phyloP scores from a whole-genome alignment of 1,139 yeast species.

The Candida sp. region DNA sequence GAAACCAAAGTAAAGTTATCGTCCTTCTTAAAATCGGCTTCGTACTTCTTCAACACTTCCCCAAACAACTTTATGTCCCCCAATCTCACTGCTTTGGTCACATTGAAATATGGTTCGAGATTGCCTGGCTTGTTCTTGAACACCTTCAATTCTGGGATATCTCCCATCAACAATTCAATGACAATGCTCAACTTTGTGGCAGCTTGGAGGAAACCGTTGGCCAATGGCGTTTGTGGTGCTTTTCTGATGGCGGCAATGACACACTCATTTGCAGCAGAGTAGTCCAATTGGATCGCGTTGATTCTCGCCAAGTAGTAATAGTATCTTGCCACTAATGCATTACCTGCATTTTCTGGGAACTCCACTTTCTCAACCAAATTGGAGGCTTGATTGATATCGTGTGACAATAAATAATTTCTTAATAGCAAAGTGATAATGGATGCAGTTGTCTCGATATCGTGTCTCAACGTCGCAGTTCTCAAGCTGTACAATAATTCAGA shows the following conservation, averaged over 20 bases:
- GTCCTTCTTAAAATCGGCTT: slow-evolving; percentile 67
- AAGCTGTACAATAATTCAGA: slow-evolving; percentile 73
- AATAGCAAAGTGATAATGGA: slow-evolving; percentile 82
- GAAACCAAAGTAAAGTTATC: slow-evolving; percentile 85
- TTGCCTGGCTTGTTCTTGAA: slow-evolving; percentile 68
- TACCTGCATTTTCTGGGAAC: slow-evolving; percentile 86
- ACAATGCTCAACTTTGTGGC: slow-evolving; percentile 90
- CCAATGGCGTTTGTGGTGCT: slow-evolving; percentile 91
- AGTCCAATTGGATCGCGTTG: slow-evolving; percentile 91
- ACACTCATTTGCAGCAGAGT: slow-evolving; percentile 88
- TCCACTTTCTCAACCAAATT: slow-evolving; percentile 89
- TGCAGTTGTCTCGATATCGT: slow-evolving; percentile 92
- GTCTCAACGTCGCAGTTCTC: slow-evolving; percentile 90
- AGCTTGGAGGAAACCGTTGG: slow-evolving; percentile 87
- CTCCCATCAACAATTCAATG: slow-evolving; percentile 95
- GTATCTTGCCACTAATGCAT: slow-evolving; percentile 91
- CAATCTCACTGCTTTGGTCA: slow-evolving; percentile 89
- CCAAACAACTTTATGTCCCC: slow-evolving; percentile 91
- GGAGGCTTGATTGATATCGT: slow-evolving; percentile 87
- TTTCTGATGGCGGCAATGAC: slow-evolving; percentile 94
- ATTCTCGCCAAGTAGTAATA: slow-evolving; percentile 89
- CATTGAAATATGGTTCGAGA: slow-evolving; percentile 81
- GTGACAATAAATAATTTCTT: slow-evolving; percentile 77
- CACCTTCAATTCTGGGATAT: slow-evolving; percentile 88
- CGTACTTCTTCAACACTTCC: slow-evolving; percentile 70